Percentiles rank a stretch among this genome's conserved stretches.
Evolutionary conservation across 2,329 filamentous ascomycete species (phyloP).

Genomic region (Amauroascus verrucosus): DNA sequence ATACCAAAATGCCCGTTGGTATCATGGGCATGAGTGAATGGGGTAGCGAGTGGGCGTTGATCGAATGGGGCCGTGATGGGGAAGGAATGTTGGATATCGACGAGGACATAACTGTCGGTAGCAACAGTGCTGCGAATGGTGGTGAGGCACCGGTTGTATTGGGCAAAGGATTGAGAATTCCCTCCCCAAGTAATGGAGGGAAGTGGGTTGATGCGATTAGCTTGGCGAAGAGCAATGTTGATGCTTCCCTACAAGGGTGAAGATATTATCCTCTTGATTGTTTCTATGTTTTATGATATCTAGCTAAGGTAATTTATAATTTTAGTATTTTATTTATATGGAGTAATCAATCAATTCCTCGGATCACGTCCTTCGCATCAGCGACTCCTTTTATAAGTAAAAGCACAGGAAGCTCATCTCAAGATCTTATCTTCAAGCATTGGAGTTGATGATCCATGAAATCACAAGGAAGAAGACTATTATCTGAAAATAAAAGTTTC

Average conservation of each 20-base stretch:
- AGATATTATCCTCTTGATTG: background rate
- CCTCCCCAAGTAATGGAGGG: constrained; percentile 20
- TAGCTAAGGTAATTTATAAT: background rate
- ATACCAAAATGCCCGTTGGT: constrained; percentile 38
- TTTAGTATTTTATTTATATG: background rate
- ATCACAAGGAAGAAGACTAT: too few species aligned
- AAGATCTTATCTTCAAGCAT: too few species aligned
- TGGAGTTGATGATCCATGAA: too few species aligned
- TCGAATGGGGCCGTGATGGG: constrained; percentile 45
- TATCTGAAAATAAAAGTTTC: too few species aligned
- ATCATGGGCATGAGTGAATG: constrained; percentile 48
- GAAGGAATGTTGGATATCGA: constrained; percentile 38
- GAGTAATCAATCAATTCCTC: too few species aligned
- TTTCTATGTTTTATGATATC: background rate
- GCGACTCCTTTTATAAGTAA: too few species aligned
- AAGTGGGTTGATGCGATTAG: constrained; percentile 33
- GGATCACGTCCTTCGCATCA: too few species aligned
- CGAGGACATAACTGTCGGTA: constrained; percentile 8
- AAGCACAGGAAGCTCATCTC: too few species aligned
- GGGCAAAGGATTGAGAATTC: constrained; percentile 22
- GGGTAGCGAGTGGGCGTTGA: constrained; percentile 44
- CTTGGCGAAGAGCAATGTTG: constrained; percentile 15
- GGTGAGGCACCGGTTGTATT: constrained; percentile 7
- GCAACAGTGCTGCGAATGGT: constrained; percentile 2
- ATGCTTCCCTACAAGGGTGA: background rate